Percentiles rank a stretch among this genome's conserved stretches.
These are phyloP conservation scores for Vitis hybrid DNA, from an alignment of 177 flowering plant genomes.

Conservation along the genomic window DNA sequence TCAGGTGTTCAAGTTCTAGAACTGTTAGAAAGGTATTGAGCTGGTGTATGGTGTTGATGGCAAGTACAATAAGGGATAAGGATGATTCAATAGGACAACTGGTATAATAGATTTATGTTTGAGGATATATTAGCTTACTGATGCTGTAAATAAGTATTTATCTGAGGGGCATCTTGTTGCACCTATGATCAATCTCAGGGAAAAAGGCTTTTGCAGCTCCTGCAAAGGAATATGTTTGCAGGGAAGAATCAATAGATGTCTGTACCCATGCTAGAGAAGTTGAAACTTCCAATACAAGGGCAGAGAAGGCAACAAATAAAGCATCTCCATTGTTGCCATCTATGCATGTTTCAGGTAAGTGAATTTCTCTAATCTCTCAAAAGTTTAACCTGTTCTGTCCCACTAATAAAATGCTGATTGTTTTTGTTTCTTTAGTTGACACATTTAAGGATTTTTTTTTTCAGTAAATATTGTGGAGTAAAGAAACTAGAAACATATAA, in stretches of 20 bases:
- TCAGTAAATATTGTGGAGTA: no score
- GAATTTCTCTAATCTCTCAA: neutral
- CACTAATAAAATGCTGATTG: no score
- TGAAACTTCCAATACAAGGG: conserved; percentile 3
- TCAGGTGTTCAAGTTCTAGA: neutral
- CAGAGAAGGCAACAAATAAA: neutral
- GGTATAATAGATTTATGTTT: neutral
- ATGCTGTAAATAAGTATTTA: neutral
- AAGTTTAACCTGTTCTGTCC: no score
- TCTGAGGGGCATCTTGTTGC: neutral
- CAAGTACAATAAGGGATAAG: neutral
- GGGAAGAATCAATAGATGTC: neutral
- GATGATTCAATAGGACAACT: neutral
- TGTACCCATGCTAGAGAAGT: neutral
- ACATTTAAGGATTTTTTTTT: no score
- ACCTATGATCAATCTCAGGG: neutral
- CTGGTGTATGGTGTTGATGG: neutral
- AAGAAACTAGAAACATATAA: no score
- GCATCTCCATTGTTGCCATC: neutral
- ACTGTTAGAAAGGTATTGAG: neutral
- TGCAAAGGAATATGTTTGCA: neutral
- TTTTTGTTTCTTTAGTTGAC: no score
- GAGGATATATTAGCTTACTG: neutral
- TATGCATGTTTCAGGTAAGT: conserved; percentile 6
- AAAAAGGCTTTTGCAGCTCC: neutral